Evolutionary conservation across 768 basidiomycete species (phyloP).

Genomic region (Mycena galopus): DNA sequence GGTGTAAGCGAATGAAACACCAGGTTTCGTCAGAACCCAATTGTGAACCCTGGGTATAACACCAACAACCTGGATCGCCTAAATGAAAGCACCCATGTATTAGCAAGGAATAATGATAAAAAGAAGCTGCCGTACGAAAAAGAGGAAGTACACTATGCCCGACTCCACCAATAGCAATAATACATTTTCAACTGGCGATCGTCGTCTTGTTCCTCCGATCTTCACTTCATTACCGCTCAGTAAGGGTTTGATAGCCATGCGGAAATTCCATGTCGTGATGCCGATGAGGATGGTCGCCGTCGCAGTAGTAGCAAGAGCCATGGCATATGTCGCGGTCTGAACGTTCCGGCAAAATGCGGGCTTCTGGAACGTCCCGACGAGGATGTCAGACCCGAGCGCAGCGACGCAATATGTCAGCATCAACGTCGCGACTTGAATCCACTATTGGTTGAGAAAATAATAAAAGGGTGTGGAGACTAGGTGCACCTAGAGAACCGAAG

Average conservation of each 20-base stretch:
- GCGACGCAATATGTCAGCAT: constrained; percentile 34
- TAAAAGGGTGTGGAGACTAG: not conserved
- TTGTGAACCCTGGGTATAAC: constrained; percentile 14
- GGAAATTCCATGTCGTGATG: constrained; percentile 6
- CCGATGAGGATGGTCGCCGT: constrained; percentile 21
- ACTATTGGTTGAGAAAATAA: not conserved
- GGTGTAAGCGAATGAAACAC: constrained; percentile 26
- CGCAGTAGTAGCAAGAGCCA: constrained; percentile 24
- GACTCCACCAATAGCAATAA: constrained; percentile 25
- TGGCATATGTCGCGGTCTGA: constrained; percentile 14
- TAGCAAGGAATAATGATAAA: too few relatives aligned
- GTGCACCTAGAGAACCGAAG: constrained; percentile 17
- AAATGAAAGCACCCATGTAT: too few relatives aligned
- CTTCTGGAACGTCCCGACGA: constrained; percentile 23
- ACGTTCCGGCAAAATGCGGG: constrained; percentile 26
- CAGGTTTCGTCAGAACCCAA: not conserved
- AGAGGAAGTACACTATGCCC: constrained; percentile 25
- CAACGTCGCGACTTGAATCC: constrained; percentile 23
- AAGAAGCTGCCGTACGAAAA: constrained; percentile 19
- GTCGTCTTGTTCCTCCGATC: not conserved
- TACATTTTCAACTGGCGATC: constrained; percentile 1
- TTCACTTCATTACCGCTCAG: too few relatives aligned
- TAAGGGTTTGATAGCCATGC: too few relatives aligned
- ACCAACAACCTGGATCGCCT: not conserved
- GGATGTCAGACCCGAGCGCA: constrained; percentile 12